phyloP scores from a whole-genome alignment of 2,329 filamentous ascomycete genomes.

The Elsinoe perseae region DNA sequence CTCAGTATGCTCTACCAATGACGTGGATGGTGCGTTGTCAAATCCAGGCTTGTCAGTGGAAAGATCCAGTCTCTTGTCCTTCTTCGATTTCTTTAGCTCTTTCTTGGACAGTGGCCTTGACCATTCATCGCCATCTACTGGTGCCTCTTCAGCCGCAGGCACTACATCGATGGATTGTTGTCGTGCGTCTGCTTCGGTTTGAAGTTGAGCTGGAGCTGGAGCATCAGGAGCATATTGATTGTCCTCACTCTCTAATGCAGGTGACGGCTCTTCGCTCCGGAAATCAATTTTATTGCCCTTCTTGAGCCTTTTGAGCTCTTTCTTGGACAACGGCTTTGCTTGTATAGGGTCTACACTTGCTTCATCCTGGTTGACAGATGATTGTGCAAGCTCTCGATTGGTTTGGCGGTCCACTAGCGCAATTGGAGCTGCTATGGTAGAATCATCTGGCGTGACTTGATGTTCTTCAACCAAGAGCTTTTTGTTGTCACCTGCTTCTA shows the following conservation, averaged over 20 bases:
- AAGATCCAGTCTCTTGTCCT: not conserved
- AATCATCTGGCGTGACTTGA: too few species aligned
- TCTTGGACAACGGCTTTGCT: conserved; percentile 13
- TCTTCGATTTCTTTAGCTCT: conserved; percentile 17
- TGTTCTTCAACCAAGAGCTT: not conserved
- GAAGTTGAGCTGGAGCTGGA: not conserved
- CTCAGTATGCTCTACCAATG: not conserved
- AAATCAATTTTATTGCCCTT: conserved; percentile 3
- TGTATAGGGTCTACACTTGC: not conserved
- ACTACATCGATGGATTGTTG: not conserved
- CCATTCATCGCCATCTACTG: not conserved
- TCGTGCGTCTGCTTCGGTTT: not conserved
- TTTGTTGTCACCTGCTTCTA: not conserved
- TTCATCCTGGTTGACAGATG: not conserved
- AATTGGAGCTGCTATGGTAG: too few species aligned
- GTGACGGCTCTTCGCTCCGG: not conserved
- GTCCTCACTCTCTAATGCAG: not conserved
- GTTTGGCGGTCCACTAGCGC: too few species aligned
- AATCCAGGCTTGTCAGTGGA: not conserved
- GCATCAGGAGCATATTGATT: not conserved
- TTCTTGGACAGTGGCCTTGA: conserved; percentile 16
- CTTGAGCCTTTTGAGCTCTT: conserved; percentile 18
- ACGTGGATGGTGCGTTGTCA: not conserved
- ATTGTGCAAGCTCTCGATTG: not conserved
- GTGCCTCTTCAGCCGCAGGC: not conserved